phyloP scores from a whole-genome alignment of 176 grass and related monocot genomes.

The Dactylis glomerata region DNA sequence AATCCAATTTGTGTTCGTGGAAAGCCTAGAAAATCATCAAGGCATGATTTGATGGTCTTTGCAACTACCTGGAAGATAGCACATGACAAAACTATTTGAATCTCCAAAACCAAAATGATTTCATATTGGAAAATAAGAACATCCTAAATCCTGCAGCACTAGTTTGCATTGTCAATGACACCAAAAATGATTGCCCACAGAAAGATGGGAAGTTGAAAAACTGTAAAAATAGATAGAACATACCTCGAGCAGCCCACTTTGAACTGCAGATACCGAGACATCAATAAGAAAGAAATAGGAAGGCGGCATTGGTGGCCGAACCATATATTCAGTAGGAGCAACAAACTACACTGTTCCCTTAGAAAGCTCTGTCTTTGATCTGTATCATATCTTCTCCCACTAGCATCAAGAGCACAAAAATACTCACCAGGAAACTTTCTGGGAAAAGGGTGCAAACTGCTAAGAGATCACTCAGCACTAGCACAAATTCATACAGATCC shows the following conservation, averaged over 20 bases:
- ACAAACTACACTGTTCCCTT: conserved; percentile 98
- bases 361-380: conserved; percentile 88
- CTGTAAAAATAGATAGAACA: neutral
- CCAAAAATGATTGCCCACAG: no score
- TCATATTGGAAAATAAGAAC: neutral
- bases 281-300: conserved; percentile 97
- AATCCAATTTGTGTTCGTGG: conserved; percentile 94
- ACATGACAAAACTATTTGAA: conserved; percentile 15
- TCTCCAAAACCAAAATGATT: neutral
- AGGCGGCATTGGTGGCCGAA: conserved; percentile 96
- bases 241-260: conserved; percentile 47
- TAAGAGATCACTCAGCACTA: conserved; percentile 16
- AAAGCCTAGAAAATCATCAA: conserved; percentile 75
- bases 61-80: conserved; percentile 65
- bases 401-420: conserved; percentile 77
- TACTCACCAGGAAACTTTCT: neutral
- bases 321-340: conserved; percentile 98
- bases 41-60: conserved; percentile 91
- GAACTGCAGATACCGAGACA: conserved; percentile 78
- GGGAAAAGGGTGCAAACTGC: conserved; percentile 8
- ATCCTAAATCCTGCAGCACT: neutral
- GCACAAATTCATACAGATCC: neutral
- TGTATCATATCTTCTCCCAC: conserved; percentile 77
- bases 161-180: no score
- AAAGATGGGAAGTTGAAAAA: neutral